phyloP scores from a whole-genome alignment of 2,329 filamentous ascomycete species.

The Byssochlamys sp. region DNA sequence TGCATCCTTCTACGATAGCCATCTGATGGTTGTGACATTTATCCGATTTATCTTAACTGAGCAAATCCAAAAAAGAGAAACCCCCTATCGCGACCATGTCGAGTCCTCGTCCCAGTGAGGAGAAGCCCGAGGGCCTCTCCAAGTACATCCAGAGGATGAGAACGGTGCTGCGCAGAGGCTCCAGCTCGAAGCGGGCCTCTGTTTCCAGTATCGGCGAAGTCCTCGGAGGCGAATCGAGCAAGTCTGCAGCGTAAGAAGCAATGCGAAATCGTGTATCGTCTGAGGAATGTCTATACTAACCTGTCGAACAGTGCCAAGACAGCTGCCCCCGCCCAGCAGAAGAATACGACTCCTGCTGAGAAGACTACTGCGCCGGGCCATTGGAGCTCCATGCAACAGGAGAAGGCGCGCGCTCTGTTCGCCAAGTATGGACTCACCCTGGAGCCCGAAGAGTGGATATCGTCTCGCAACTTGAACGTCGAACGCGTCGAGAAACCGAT shows the following conservation, averaged over 20 bases:
- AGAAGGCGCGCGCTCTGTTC: slow-evolving; percentile 36
- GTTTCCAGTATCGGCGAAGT: slow-evolving; percentile 11
- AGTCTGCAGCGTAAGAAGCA: slow-evolving; percentile 11
- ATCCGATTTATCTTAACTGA: background rate
- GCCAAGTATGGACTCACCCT: slow-evolving; percentile 39
- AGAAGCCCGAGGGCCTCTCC: slow-evolving; percentile 21
- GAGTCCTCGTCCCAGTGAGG: background rate
- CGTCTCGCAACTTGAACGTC: slow-evolving; percentile 22
- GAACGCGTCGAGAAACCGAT: slow-evolving; percentile 38
- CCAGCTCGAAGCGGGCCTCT: slow-evolving; percentile 20
- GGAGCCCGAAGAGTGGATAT: slow-evolving; percentile 34
- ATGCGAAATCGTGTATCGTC: background rate
- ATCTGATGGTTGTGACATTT: background rate
- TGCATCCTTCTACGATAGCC: background rate
- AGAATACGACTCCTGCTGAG: slow-evolving; percentile 1
- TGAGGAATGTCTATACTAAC: slow-evolving; percentile 1
- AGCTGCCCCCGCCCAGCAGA: slow-evolving; percentile 5
- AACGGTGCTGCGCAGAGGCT: slow-evolving; percentile 24
- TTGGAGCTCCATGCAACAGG: slow-evolving; percentile 32
- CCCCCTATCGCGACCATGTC: background rate
- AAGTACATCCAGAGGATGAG: slow-evolving; percentile 33
- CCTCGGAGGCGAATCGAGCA: slow-evolving; percentile 12
- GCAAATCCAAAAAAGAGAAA: background rate
- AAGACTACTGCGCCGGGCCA: slow-evolving; percentile 16
- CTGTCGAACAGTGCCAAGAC: slow-evolving; percentile 2